Evolutionary conservation across 495 filamentous ascomycete species (phyloP).

Genomic region (Ascobolus immersus): DNA sequence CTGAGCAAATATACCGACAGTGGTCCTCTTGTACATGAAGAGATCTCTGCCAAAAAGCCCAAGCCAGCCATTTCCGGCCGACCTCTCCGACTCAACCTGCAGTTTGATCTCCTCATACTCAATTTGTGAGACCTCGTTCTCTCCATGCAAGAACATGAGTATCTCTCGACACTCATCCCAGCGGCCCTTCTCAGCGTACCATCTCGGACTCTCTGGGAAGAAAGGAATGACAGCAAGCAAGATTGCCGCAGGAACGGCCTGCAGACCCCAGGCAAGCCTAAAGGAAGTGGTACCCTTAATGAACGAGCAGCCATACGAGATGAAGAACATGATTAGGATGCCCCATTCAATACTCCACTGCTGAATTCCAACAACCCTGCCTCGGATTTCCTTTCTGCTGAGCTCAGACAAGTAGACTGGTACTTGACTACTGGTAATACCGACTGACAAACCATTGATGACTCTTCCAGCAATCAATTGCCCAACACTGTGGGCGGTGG

Average conservation of each 20-base stretch:
- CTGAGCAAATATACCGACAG: constrained; percentile 50
- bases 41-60: background rate
- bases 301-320: constrained; percentile 51
- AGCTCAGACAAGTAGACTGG: constrained; percentile 59
- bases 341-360: constrained; percentile 51
- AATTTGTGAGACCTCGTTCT: constrained; percentile 18
- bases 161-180: constrained; percentile 45
- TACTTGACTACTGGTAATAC: constrained; percentile 55
- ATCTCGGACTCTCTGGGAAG: constrained; percentile 53
- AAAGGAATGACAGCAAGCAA: constrained; percentile 36
- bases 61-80: background rate
- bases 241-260: constrained; percentile 43
- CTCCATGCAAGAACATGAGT: constrained; percentile 39
- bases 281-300: constrained; percentile 35
- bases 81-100: background rate
- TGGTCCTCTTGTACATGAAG: constrained; percentile 12
- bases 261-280: constrained; percentile 51
- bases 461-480: constrained; percentile 52
- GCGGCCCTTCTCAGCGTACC: constrained; percentile 46
- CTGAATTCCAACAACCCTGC: constrained; percentile 42
- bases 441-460: constrained; percentile 52
- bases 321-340: constrained; percentile 59
- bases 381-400: constrained; percentile 40
- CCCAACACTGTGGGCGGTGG: constrained; percentile 43
- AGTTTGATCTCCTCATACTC: background rate